These are phyloP conservation scores for Macrophomina phaseolina DNA, from an alignment of 2,329 filamentous ascomycete genomes.

Conservation along the genomic window DNA sequence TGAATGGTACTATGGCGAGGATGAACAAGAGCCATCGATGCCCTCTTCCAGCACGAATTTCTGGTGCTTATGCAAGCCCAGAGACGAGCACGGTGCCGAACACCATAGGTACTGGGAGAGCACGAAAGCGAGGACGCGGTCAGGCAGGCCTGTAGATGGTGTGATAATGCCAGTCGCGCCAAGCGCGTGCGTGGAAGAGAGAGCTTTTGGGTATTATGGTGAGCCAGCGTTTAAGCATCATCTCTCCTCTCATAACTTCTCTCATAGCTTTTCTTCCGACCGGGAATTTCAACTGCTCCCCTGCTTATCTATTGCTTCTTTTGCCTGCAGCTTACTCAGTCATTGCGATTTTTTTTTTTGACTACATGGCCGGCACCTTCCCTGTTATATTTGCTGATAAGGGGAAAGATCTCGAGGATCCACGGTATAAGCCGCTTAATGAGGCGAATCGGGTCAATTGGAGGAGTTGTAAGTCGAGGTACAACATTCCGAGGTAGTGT, in stretches of 20 bases:
- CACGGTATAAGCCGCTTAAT: background rate
- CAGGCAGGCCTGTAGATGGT: constrained; percentile 31
- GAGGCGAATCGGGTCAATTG: background rate
- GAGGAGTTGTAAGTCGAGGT: background rate
- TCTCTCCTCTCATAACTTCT: background rate
- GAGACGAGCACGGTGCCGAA: background rate
- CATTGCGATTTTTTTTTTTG: background rate
- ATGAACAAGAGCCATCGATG: background rate
- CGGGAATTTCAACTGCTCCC: too few species aligned
- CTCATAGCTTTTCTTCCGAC: too few species aligned
- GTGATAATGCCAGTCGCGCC: constrained; percentile 32
- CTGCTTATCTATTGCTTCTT: background rate
- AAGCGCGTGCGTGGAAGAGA: constrained; percentile 26
- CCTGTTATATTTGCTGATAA: constrained; percentile 21
- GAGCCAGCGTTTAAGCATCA: constrained; percentile 27
- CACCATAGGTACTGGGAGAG: background rate
- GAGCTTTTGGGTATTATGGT: constrained; percentile 30
- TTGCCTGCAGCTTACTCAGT: constrained; percentile 12
- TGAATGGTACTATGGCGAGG: constrained; percentile 24
- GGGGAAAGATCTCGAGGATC: background rate
- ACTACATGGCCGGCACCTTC: constrained; percentile 12
- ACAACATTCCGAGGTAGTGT: too few species aligned
- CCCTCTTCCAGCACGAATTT: background rate
- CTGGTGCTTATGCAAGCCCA: background rate
- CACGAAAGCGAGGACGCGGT: constrained; percentile 11